Base-by-base conservation (phyloP, 371 early-diverging fungal species). In the Mortierella sp. region DNA sequence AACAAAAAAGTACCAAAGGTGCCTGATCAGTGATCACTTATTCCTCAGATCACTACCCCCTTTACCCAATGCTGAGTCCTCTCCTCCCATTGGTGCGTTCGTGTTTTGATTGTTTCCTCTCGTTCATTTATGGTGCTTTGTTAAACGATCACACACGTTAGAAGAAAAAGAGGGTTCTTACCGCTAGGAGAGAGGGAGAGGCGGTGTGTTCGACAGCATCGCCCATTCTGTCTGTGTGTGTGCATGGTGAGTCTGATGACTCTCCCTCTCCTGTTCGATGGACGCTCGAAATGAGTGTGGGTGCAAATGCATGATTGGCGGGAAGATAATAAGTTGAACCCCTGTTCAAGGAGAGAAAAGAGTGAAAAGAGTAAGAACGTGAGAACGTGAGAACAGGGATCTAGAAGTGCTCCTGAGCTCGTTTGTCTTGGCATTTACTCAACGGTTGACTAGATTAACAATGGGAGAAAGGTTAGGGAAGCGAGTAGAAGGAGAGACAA, bases 351-450 rank as follows among this genome's bases (percentile, higher is more conserved):
- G 61, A 61, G 21, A 34, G 31, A 10, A 11, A 24, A 10, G n/a
- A 24, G 21, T 10, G 24, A 34, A 8, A 40, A 10, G 10, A 54
- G 24, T 24, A 8, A 16, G 34, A 28, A 24, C 24, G n/a, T 3
- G n/a, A n/a, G n/a, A n/a, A 13, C 1, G 48, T 5, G 16, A 9
- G 50, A 14, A 19, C 19, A 34, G 19, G 61, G 34, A 26, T 34
- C 34, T 61, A 40, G 67, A 37, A 9, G 37, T 34, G 40, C 24
- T 8, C 67, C 9, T 21, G 61, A 37, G 43, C 37, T 67, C 40
- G 34, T 40, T 50, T 50, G 67, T 40, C 67, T 67, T 67, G 67
- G 67, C 67, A 37, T 67, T 67, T 37, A 6, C 67, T 67, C 61
- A 40, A 40, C 67, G 43, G 67, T 21, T 67, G 37, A 9, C 0